Percentiles rank a stretch among this genome's conserved stretches.
Evolutionary conservation across 202 grass and related monocot species (phyloP).

Genomic region (Miscanthus sacchariflorus): DNA sequence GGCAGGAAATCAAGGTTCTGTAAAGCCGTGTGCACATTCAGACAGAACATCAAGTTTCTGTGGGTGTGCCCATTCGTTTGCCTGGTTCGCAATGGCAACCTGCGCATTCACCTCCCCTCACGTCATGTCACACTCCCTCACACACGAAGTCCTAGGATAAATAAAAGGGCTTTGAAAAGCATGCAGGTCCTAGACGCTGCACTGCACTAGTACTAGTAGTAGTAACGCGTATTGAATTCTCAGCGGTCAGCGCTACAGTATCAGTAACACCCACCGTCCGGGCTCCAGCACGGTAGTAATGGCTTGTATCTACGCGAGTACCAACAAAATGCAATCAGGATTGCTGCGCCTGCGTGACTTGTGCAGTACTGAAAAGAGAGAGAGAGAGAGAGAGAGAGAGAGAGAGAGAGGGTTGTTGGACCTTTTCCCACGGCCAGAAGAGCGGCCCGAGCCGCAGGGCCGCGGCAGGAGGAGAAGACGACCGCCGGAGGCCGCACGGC

Average conservation of each 20-base stretch:
- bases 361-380: background rate
- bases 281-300: background rate
- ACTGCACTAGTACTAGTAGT: background rate
- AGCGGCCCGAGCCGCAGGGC: slow-evolving; percentile 67
- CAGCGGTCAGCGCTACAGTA: slow-evolving; percentile 1
- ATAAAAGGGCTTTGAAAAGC: background rate
- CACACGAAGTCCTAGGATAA: background rate
- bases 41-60: slow-evolving; percentile 50
- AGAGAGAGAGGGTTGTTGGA: slow-evolving; percentile 7
- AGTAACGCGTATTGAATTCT: slow-evolving; percentile 2
- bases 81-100: slow-evolving; percentile 9
- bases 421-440: slow-evolving; percentile 99
- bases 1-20: slow-evolving; percentile 34
- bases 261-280: background rate
- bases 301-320: background rate
- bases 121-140: slow-evolving; percentile 28
- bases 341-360: background rate
- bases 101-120: slow-evolving; percentile 5
- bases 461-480: slow-evolving; percentile 24
- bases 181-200: background rate
- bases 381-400: background rate
- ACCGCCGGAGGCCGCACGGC: background rate
- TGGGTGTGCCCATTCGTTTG: slow-evolving; percentile 29
- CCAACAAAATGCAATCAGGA: background rate
- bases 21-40: slow-evolving; percentile 40